Base-by-base conservation (phyloP, 352 stramenopile genomes). In the Plasmopara viticola region DNA sequence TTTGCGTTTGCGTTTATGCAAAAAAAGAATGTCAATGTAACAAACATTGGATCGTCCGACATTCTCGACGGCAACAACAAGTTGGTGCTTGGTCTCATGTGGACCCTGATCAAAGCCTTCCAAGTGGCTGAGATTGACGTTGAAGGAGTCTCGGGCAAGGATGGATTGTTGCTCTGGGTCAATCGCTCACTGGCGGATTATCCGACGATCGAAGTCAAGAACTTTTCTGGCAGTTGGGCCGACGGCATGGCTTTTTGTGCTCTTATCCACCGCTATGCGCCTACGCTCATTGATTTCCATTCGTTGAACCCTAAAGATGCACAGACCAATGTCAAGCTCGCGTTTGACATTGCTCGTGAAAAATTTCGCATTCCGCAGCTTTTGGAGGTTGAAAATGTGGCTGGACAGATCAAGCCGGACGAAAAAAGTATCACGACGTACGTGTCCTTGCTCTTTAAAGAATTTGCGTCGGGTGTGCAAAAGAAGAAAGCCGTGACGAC, bases 361-460 rank as follows among this genome's bases (percentile, higher is more conserved):
- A 89, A 88, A 58, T 87, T 96, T 45, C 83, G 70, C 52, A 95
- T 96, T 62, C 85, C 84, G 39, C 77, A 91, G 57, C 62, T 96
- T 42, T 64, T 96, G 5, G 86, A 96, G 56, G 81, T 92, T 18
- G 71, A 81, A 31, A 89, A 94, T 39, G 84, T 96, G 14, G 82
- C 83, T 6, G 86, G 84, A 47, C 74, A 80, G 18, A 72, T 65
- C 9, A 95, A 96, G 57, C 86, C 86, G 1, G 87, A 96, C 35
- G 87, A 96, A 46, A 96, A 96, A 74, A 92, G 76, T 62, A 94
- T 96, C 64, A 90, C 92, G 43, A 95, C 87, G 56, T 96, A 96
- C 58, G 84, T 96, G 18, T 91, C 82, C 29, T 66, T 95, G 43
- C 81, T 95, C 42, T 96, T 95, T 64, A 94, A 94, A 66, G 84